Evolutionary conservation across 495 filamentous ascomycete genomes (phyloP), one percentile per base, ranked within the genome.

Genomic region (Aspergillus sclerotiicarbonarius): DNA sequence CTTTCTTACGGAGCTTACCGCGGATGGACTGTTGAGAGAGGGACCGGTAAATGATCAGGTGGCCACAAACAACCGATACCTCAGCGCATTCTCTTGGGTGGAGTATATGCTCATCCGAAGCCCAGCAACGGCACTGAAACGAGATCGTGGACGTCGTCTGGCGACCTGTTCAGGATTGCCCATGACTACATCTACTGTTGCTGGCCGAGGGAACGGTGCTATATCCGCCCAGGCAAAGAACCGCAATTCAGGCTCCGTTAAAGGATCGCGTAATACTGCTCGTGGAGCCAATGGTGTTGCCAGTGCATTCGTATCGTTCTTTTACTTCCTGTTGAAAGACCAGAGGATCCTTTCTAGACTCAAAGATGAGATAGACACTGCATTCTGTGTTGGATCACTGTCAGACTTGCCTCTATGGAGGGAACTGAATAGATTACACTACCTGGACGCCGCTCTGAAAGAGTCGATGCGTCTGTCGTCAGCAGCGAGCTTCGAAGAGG

Each of bases 401-500:
- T 51, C 58, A 0, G 15, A 18, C 10, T 0, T 41, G 0, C 56
- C 63, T 29, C 31, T 25, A 6, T 64, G 63, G 61, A 19, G 18
- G 12, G 66, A 68, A 35, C 1, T 64, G 1, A 21, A 4, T 8
- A 20, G 53, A 1, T 58, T 68, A 5, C 37, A 39, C 2, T 68
- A 68, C 20, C 57, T 68, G 4, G 59, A 64, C n/a, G 61, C 66
- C 8, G 54, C 62, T 2, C 21, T 68, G 43, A 68, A 77, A 52
- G 77, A 80, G 53, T 63, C 64, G 1, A 62, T 72, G 30, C 68
- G 77, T 32, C 30, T 65, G 16, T 63, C 67, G 45, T 66, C 70
- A 1, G 53, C 58, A 19, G 37, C 55, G 10, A 62, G 56, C 2
- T 48, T 64, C 1, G 60, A 55, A 12, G 50, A 70, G 6, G 68